Base-by-base conservation (phyloP, 2,329 filamentous ascomycete species). In the Trichoderma atroviride region DNA sequence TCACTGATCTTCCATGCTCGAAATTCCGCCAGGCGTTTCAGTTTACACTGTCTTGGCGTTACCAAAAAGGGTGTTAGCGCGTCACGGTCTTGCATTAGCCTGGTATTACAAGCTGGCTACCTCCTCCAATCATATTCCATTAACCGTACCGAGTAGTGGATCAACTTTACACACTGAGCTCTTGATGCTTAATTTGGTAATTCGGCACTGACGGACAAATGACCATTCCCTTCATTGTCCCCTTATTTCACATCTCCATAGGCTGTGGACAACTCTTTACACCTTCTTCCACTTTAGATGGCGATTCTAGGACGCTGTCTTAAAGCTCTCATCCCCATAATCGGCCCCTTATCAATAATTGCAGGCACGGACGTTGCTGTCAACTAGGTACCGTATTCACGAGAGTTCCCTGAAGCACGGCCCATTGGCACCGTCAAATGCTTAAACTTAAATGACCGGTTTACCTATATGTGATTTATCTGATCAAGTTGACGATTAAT, bases 51-150 rank as follows among this genome's bases (percentile, higher is more conserved):
- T 37, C 24, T n/a, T 61, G 24, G 58, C 58, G 33, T 61, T 47
- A 16, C 58, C 37, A 47, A 47, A 61, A 50, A 50, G 14, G 24
- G 27, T 16, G 37, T 47, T 61, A 61, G 58, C 24, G 37, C 58
- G 40, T 61, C 58, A 47, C 58, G 58, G 13, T 61, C 37, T 61
- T 61, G 58, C 58, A 61, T 61, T 61, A 61, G 58, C 27, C 19
- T 16, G 10, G 24, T 31, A 16, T 47, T 22, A 22, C 19, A n/a
- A 1, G 19, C 22, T n/a, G 14, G 14, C 27, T 14, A 16, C 4
- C 33, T 14, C 4, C 33, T 50, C 27, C 37, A 61, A 61, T n/a
- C 33, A 58, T 22, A 27, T 33, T 4, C 19, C 11, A 14, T 27
- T 10, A 31, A 33, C 24, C 13, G n/a, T 43, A 16, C 11, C 11